Evolutionary conservation across 345 rosid species (phyloP).

Genomic region (Ceriops decandra): DNA sequence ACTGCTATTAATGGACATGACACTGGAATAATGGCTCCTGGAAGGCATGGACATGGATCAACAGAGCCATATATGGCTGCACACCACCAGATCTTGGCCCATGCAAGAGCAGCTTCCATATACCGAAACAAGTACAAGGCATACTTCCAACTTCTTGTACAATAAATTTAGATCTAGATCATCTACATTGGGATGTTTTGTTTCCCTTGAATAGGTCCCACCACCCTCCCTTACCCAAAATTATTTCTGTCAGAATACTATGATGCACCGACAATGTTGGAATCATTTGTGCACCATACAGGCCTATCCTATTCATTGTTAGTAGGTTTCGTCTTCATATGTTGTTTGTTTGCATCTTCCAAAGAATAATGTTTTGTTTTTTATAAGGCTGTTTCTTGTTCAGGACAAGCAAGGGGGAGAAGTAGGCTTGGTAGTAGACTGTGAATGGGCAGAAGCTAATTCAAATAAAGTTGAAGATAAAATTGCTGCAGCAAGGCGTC

Average conservation of each 20-base stretch:
- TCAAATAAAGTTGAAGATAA: constrained; percentile 20
- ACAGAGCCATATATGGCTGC: constrained; percentile 26
- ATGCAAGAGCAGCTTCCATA: constrained; percentile 25
- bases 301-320: no score
- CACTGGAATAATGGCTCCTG: constrained; percentile 27
- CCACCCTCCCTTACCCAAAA: no score
- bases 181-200: background rate
- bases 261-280: no score
- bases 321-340: no score
- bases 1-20: constrained; percentile 24
- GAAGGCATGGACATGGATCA: constrained; percentile 14
- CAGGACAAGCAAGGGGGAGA: constrained; percentile 31
- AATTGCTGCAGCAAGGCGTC: constrained; percentile 25
- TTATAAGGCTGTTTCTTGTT: constrained; percentile 4
- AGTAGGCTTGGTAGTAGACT: constrained; percentile 26
- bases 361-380: background rate
- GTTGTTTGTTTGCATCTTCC: background rate
- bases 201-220: no score
- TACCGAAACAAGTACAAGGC: constrained; percentile 27
- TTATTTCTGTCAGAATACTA: no score
- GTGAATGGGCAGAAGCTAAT: constrained; percentile 32
- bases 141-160: background rate
- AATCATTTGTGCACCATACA: no score
- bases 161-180: background rate
- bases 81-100: constrained; percentile 32